phyloP scores from a whole-genome alignment of 306 rosid species.

The Vachellia pachyceras region DNA sequence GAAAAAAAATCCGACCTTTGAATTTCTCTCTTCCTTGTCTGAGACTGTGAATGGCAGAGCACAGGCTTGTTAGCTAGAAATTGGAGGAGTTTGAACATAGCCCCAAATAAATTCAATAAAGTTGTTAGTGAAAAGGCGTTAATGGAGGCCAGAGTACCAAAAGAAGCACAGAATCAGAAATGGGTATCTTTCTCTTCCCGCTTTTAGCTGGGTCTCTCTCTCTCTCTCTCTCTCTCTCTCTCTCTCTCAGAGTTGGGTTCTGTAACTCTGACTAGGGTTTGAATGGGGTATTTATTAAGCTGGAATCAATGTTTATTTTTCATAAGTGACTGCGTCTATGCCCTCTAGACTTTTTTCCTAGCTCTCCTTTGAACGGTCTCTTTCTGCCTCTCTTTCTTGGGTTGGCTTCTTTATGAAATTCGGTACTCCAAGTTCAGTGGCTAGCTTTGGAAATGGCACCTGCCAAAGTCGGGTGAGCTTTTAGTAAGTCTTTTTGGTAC shows the following conservation, averaged over 20 bases:
- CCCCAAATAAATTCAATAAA: slow-evolving; percentile 55
- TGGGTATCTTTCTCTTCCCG: slow-evolving; percentile 79
- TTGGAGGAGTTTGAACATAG: slow-evolving; percentile 48
- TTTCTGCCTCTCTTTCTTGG: slow-evolving; percentile 54
- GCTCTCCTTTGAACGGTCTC: slow-evolving; percentile 61
- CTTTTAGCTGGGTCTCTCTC: slow-evolving; percentile 52
- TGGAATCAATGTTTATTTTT: slow-evolving; percentile 67
- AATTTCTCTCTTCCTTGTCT: slow-evolving; percentile 22
- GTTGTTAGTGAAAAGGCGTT: slow-evolving; percentile 58
- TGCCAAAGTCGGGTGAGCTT: slow-evolving; percentile 60
- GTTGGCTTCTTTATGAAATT: slow-evolving; percentile 61
- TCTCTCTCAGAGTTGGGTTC: slow-evolving; percentile 62
- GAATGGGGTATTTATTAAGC: slow-evolving; percentile 72
- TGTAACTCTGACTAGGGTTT: slow-evolving; percentile 89
- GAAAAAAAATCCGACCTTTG: background rate
- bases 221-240: slow-evolving; percentile 44
- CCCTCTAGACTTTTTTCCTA: slow-evolving; percentile 50
- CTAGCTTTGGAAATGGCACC: slow-evolving; percentile 78
- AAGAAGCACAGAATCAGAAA: slow-evolving; percentile 83
- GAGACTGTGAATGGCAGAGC: slow-evolving; percentile 40
- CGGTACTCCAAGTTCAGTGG: slow-evolving; percentile 64
- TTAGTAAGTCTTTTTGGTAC: slow-evolving; percentile 56
- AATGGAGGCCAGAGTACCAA: slow-evolving; percentile 64
- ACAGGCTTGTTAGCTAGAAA: slow-evolving; percentile 53
- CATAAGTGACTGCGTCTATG: slow-evolving; percentile 54